Evolutionary conservation across 78 protist genomes (phyloP).

Genomic region (Dictyostelium brefeldianum): DNA sequence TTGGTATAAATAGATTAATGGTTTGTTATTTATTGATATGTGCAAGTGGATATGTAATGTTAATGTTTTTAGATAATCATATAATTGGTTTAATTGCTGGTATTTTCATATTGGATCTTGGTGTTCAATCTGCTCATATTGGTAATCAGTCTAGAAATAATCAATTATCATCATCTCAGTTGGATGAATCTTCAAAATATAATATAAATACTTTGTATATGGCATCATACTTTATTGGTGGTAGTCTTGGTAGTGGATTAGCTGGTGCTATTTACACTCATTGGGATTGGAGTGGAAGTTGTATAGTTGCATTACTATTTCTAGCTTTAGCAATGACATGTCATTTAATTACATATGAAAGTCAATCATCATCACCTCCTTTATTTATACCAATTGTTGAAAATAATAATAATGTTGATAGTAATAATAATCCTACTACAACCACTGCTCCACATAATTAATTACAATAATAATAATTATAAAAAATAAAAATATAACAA

Average conservation of each 20-base stretch:
- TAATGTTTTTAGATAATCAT: constrained; percentile 31
- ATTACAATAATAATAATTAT: too few species aligned
- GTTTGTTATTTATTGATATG: background rate
- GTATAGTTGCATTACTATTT: constrained; percentile 18
- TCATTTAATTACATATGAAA: constrained; percentile 27
- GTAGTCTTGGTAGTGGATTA: constrained; percentile 48
- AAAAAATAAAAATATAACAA: too few species aligned
- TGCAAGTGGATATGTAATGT: background rate
- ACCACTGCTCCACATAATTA: too few species aligned
- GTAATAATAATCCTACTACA: too few species aligned
- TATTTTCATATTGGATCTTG: constrained; percentile 56
- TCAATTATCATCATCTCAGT: background rate
- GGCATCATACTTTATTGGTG: constrained; percentile 72
- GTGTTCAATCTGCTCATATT: constrained; percentile 63
- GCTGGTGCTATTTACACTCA: constrained; percentile 8
- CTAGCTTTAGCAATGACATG: constrained; percentile 35
- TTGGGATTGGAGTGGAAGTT: constrained; percentile 21
- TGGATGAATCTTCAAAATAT: background rate
- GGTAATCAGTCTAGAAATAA: constrained; percentile 53
- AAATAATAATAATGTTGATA: background rate
- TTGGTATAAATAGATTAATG: constrained; percentile 11
- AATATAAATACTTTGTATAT: constrained; percentile 44
- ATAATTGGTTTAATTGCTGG: constrained; percentile 45
- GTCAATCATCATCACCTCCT: too few species aligned
- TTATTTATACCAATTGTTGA: background rate